Base-by-base conservation (phyloP, 192 early-diverging fungal genomes). In the Physocladia obscura region DNA sequence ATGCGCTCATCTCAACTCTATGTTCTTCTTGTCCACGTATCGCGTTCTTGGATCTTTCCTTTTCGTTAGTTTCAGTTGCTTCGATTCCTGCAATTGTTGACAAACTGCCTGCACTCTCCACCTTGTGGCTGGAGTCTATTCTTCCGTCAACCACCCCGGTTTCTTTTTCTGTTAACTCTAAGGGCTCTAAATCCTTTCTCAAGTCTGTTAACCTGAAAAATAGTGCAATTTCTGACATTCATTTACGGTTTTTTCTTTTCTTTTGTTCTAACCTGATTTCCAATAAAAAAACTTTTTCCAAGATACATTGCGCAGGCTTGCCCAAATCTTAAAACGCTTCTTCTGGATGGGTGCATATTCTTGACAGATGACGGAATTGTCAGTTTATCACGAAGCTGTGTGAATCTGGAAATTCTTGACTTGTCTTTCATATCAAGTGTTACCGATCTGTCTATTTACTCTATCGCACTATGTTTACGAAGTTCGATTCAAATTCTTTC, bases 331-430 rank as follows among this genome's bases (percentile, higher is more conserved):
- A 19, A 3, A 24, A 17, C 27, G 24, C 30, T 73, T 21, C 21
- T 36, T 22, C 22, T 78, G 34, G 74, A 76, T 1, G 74, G 74
- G 1, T 78, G 62, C n/a, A 13, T 61, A 5, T 61, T 35, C 32
- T 22, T 76, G 1, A 37, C 74, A 2, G 69, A 76, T 40, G 74
- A 76, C 59, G 29, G 31, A 44, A n/a, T 76, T 24, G 38, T 76
- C 19, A 3, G 15, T 2, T 29, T 76, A n/a, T n/a, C 60, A 24
- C 64, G 40, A 8, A 19, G 47, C 2, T 63, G 56, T 21, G 6
- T 3, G 26, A 15, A 8, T n/a, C 22, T 76, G 37, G 21, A 65
- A 13, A 27, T 24, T 22, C 62, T 76, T n/a, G 48, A 71, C 40
- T 5, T 57, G 8, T 21, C 59, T 15, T 57, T 71, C 3, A 17